phyloP scores from a whole-genome alignment of 257 asterid species.

The Sherardia arvensis region DNA sequence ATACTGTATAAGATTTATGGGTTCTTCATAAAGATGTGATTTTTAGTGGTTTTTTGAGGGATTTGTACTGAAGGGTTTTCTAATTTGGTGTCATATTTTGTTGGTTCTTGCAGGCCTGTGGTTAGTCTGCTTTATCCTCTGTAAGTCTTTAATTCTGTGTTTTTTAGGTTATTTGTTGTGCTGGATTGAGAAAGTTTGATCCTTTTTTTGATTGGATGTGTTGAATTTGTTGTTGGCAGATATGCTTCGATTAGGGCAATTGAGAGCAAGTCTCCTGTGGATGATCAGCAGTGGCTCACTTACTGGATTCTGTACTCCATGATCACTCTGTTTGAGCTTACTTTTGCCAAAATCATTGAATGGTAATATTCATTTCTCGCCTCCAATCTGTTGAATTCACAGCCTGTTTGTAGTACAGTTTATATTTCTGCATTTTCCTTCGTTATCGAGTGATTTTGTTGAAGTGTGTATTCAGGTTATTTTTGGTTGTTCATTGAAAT shows the following conservation, averaged over 20 bases:
- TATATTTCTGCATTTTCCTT: not conserved
- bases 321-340: slow-evolving; percentile 92
- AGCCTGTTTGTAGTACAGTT: not conserved
- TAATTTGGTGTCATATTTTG: slow-evolving; percentile 4
- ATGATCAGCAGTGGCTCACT: slow-evolving; percentile 99
- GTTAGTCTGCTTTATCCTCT: slow-evolving; percentile 83
- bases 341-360: slow-evolving; percentile 80
- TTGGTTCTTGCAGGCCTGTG: slow-evolving; percentile 71
- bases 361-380: slow-evolving; percentile 35
- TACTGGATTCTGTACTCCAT: slow-evolving; percentile 96
- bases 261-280: slow-evolving; percentile 75
- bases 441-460: not conserved
- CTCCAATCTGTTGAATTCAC: not conserved
- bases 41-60: not conserved
- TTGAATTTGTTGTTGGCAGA: slow-evolving; percentile 32
- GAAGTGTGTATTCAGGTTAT: not conserved
- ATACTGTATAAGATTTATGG: slow-evolving; percentile 3
- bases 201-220: not conserved
- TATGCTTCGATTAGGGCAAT: slow-evolving; percentile 94
- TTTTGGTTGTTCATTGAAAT: not conserved
- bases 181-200: not conserved
- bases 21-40: not conserved
- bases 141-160: slow-evolving; percentile 39
- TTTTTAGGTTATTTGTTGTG: not conserved
- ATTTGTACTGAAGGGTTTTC: slow-evolving; percentile 8